A percentile compares a stretch with the other conserved stretches of the same genome.
phyloP scores from a whole-genome alignment of 768 basidiomycete species.

The Vararia minispora region DNA sequence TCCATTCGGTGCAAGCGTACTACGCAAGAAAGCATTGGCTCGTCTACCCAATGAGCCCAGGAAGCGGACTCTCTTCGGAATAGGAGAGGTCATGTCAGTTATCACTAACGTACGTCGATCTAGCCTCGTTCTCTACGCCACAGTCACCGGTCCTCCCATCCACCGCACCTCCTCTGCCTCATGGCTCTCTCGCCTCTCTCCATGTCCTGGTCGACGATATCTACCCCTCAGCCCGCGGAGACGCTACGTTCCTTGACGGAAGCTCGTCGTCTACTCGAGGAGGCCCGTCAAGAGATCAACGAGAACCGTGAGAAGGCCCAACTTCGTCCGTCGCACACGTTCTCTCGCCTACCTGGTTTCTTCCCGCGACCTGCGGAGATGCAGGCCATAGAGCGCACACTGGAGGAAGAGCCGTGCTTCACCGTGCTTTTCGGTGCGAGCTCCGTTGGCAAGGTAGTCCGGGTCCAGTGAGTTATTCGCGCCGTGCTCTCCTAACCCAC shows the following conservation, averaged over 20 bases:
- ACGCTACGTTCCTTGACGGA: slow-evolving; percentile 74
- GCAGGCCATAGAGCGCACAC: slow-evolving; percentile 48
- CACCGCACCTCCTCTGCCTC: slow-evolving; percentile 5
- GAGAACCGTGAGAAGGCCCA: slow-evolving; percentile 59
- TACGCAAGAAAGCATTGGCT: too few species aligned
- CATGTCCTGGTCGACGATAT: slow-evolving; percentile 11
- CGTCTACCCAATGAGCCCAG: slow-evolving; percentile 47
- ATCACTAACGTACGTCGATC: slow-evolving; percentile 51
- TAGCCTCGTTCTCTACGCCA: slow-evolving; percentile 4
- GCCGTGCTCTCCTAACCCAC: neutral
- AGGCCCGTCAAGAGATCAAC: slow-evolving; percentile 63
- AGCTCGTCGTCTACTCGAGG: slow-evolving; percentile 63
- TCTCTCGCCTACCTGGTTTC: slow-evolving; percentile 67
- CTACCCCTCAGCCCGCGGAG: slow-evolving; percentile 49
- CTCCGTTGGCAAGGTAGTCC: slow-evolving; percentile 62
- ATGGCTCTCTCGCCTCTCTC: neutral
- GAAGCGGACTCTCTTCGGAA: slow-evolving; percentile 67
- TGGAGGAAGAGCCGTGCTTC: slow-evolving; percentile 67
- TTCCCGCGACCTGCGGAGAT: slow-evolving; percentile 58
- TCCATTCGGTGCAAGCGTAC: too few species aligned
- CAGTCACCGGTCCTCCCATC: slow-evolving; percentile 9
- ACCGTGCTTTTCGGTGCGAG: slow-evolving; percentile 75
- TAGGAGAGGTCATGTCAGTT: slow-evolving; percentile 70
- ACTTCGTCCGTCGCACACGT: slow-evolving; percentile 63
- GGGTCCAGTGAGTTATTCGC: neutral